Base-by-base conservation (phyloP, 2,329 filamentous ascomycete species). In the Metarhizium humberi region DNA sequence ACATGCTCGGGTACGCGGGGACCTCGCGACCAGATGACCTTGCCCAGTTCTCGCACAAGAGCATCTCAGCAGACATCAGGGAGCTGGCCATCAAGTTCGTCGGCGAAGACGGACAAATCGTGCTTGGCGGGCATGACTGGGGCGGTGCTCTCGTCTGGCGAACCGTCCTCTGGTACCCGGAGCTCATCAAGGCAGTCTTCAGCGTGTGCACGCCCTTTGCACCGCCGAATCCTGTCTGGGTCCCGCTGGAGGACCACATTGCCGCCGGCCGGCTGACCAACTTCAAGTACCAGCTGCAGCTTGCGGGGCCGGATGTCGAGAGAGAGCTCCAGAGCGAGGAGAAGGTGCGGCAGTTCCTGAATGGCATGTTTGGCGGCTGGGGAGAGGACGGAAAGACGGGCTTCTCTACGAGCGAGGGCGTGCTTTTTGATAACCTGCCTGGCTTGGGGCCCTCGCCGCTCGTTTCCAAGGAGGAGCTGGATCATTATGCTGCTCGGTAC, bases 91-190 rank as follows among this genome's bases (percentile, higher is more conserved):
- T 73, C 57, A 78, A 85, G 59, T 72, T 76, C 54, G 71, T 73
- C 32, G 71, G 75, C 53, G 53, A 74, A 67, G 47, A 75, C 69
- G 67, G 67, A 8, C 73, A 73, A 55, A 86, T 96, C 64, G 85
- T 96, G 55, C 79, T 96, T 14, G 90, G 91, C 51, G 92, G 91
- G 7, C 92, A 96, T 73, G 92, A 97, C 72, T 96, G 92, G 89
- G 92, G 92, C 68, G 91, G 89, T 63, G 77, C 79, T 3, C 76
- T 92, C 32, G 85, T 87, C 54, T 95, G 89, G 78, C 83, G 90
- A 54, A 73, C 87, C 56, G 84, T 86, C 14, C 79, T 87, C 59
- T 90, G 84, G 79, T 77, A 91, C 64, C 90, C 89, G 0, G 73
- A 84, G 45, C 75, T 95, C 13, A 75, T 96, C 60, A 79, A 79